A percentile compares a stretch with the other conserved stretches of the same genome.
phyloP scores from a whole-genome alignment of 441 rosid genomes.

The Brassica balearica region DNA sequence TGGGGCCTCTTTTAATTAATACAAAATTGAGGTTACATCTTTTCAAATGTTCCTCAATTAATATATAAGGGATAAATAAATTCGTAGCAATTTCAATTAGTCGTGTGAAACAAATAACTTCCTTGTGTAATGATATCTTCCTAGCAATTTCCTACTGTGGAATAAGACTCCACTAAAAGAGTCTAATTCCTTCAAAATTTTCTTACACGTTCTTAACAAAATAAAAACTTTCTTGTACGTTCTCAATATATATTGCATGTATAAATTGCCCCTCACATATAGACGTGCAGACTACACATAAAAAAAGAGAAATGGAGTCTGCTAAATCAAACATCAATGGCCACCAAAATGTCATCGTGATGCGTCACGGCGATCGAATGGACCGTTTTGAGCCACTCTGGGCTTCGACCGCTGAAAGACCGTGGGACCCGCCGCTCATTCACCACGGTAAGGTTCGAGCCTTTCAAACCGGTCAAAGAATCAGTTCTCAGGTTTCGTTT shows the following conservation, averaged over 20 bases:
- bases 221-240: background rate
- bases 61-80: background rate
- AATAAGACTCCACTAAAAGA: background rate
- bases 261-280: background rate
- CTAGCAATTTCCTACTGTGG: constrained; percentile 5
- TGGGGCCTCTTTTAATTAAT: too few species aligned
- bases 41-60: too few species aligned
- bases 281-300: background rate
- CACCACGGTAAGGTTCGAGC: constrained; percentile 60
- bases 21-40: too few species aligned
- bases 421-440: constrained; percentile 82
- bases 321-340: constrained; percentile 10
- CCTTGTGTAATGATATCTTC: background rate
- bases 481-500: constrained; percentile 48
- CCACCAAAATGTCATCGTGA: constrained; percentile 71
- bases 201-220: background rate
- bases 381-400: constrained; percentile 67
- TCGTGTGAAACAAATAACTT: background rate
- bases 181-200: background rate
- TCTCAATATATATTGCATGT: background rate
- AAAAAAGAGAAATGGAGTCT: constrained; percentile 30
- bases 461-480: constrained; percentile 55
- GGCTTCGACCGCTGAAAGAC: constrained; percentile 59
- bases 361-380: constrained; percentile 90
- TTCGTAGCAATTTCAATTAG: background rate